Evolutionary conservation across 176 grass and related monocot species (phyloP).

Genomic region (Aegilops speltoides): DNA sequence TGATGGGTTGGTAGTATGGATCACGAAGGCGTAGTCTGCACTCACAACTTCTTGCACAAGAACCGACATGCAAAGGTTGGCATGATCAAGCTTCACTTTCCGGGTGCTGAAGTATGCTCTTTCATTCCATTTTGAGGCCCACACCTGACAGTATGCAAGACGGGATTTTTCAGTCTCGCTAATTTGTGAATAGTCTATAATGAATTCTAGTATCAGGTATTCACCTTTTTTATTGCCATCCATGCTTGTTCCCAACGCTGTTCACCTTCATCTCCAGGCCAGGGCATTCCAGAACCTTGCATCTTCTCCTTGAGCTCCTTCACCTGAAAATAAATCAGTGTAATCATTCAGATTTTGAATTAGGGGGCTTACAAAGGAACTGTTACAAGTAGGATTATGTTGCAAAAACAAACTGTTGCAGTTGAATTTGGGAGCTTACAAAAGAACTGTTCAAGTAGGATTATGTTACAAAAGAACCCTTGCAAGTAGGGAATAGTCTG

Average conservation of each 20-base stretch:
- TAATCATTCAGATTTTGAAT: not conserved
- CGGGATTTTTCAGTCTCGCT: not conserved
- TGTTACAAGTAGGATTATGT: not conserved
- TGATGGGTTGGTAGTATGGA: conserved; percentile 91
- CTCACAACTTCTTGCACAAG: conserved; percentile 89
- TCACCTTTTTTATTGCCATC: conserved; percentile 78
- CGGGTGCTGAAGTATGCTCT: conserved; percentile 89
- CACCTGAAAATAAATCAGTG: conserved; percentile 40
- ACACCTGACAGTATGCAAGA: conserved; percentile 57
- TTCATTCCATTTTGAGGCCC: conserved; percentile 98
- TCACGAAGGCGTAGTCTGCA: conserved; percentile 96
- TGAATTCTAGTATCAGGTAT: not conserved
- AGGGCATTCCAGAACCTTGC: conserved; percentile 81
- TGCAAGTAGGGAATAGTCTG: not conserved
- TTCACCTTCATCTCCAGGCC: conserved; percentile 87
- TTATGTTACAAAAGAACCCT: not conserved
- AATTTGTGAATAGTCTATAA: not conserved
- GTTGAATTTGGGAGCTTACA: not conserved
- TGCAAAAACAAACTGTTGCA: not conserved
- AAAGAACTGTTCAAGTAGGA: not conserved
- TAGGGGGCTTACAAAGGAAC: not conserved
- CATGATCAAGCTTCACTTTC: conserved; percentile 89
- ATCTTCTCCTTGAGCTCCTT: conserved; percentile 81
- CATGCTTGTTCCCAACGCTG: conserved; percentile 87
- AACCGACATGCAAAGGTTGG: conserved; percentile 84